Percentiles rank a stretch among this genome's conserved stretches.
These are phyloP conservation scores for Cardamine chenopodiifolia DNA, from an alignment of 345 rosid species.

Conservation along the genomic window DNA sequence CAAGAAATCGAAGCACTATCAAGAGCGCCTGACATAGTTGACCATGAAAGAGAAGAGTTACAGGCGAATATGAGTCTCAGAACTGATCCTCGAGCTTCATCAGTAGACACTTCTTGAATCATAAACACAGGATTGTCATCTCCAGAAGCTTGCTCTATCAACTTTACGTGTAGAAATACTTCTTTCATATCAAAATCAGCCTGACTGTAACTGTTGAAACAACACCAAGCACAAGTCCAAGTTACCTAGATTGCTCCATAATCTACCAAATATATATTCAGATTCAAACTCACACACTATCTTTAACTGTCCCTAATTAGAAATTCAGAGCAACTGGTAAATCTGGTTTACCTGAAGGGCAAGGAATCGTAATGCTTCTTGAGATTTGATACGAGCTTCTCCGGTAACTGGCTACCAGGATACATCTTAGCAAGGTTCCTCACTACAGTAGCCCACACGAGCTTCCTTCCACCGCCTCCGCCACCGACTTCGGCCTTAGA, in stretches of 20 bases:
- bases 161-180: constrained; percentile 84
- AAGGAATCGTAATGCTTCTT: constrained; percentile 94
- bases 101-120: constrained; percentile 71
- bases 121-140: constrained; percentile 74
- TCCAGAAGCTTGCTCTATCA: constrained; percentile 90
- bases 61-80: constrained; percentile 81
- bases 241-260: constrained; percentile 14
- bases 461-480: constrained; percentile 62
- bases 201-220: constrained; percentile 72
- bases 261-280: not conserved
- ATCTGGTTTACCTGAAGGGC: constrained; percentile 73
- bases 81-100: constrained; percentile 56
- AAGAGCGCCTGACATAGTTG: constrained; percentile 76
- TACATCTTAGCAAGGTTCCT: constrained; percentile 88
- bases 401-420: constrained; percentile 94
- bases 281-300: constrained; percentile 24
- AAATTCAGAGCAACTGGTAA: not conserved
- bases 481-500: constrained; percentile 48
- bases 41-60: constrained; percentile 78
- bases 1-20: constrained; percentile 78
- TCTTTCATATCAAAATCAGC: constrained; percentile 96
- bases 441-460: constrained; percentile 87
- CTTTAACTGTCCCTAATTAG: constrained; percentile 17
- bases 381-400: constrained; percentile 88
- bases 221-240: constrained; percentile 18